Percentiles rank a stretch among this genome's conserved stretches.
Conservation (phyloP, 371 early-diverging fungal genomes). For the Globomyces sp. region DNA sequence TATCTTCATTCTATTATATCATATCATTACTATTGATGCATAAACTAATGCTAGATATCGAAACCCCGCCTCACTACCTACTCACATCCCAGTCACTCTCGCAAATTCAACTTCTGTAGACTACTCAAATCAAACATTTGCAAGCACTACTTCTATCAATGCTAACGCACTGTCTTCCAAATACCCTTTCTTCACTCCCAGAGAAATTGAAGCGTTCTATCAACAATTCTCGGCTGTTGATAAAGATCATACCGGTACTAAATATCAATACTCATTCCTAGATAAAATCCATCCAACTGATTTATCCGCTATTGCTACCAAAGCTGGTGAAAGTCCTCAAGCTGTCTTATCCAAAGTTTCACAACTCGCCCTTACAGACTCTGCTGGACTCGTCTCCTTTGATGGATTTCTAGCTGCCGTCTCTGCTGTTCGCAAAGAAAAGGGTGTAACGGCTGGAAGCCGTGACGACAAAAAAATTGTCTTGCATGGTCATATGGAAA, state of each 20-base stretch:
- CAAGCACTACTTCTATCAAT: conserved; percentile 34
- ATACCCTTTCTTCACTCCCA: conserved; percentile 42
- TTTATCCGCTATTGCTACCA: conserved; percentile 42
- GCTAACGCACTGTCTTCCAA: conserved; percentile 34
- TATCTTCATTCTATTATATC: too few relatives aligned
- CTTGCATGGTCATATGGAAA: conserved; percentile 76
- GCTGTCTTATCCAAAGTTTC: conserved; percentile 39
- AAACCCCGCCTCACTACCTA: conserved; percentile 13
- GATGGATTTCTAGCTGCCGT: conserved; percentile 46
- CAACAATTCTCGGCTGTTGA: conserved; percentile 42
- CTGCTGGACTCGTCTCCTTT: conserved; percentile 38
- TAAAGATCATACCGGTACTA: conserved; percentile 36
- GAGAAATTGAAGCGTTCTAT: conserved; percentile 46
- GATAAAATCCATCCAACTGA: conserved; percentile 41
- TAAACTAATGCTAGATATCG: background rate
- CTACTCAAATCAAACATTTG: conserved; percentile 12
- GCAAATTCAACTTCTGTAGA: background rate
- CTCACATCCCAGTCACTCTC: conserved; percentile 15
- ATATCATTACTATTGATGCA: too few relatives aligned
- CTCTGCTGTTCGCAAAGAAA: conserved; percentile 39
- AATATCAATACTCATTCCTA: background rate
- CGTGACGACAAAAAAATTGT: conserved; percentile 71
- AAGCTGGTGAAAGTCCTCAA: conserved; percentile 44
- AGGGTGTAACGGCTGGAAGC: conserved; percentile 26
- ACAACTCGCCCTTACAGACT: conserved; percentile 28